Evolutionary conservation across 202 grass and related monocot species (phyloP).

Genomic region (Carex sylvatica): DNA sequence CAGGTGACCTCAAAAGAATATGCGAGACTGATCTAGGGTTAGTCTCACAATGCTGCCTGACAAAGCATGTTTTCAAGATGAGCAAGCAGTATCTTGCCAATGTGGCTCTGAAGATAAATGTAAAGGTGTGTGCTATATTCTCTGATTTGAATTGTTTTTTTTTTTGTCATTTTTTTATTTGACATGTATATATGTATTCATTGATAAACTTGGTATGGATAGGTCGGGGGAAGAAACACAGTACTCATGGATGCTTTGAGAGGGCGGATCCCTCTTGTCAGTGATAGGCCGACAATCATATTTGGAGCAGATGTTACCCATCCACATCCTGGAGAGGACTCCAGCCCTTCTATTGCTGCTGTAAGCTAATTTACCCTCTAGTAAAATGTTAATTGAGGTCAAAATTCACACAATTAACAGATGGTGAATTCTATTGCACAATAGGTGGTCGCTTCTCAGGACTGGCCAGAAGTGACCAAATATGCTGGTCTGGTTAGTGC

Average conservation of each 20-base stretch:
- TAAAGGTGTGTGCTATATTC: slow-evolving; percentile 54
- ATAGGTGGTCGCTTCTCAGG: slow-evolving; percentile 98
- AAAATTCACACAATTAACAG: background rate
- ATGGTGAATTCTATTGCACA: slow-evolving; percentile 13
- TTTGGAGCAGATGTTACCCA: slow-evolving; percentile 99
- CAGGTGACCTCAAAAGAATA: slow-evolving; percentile 96
- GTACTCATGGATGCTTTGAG: slow-evolving; percentile 94
- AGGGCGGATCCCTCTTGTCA: slow-evolving; percentile 81
- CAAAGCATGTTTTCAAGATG: slow-evolving; percentile 99
- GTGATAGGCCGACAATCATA: slow-evolving; percentile 95
- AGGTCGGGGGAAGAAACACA: slow-evolving; percentile 98
- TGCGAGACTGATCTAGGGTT: slow-evolving; percentile 97
- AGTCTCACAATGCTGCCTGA: slow-evolving; percentile 95
- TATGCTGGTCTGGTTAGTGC: slow-evolving; percentile 96
- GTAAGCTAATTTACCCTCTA: slow-evolving; percentile 43
- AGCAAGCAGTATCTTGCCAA: slow-evolving; percentile 98
- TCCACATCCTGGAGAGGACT: slow-evolving; percentile 98
- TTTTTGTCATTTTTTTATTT: background rate
- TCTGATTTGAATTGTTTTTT: slow-evolving; percentile 1
- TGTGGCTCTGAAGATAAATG: slow-evolving; percentile 97
- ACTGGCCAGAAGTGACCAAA: slow-evolving; percentile 98
- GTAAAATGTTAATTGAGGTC: background rate
- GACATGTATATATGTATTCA: background rate
- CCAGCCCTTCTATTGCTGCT: slow-evolving; percentile 96
- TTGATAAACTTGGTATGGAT: slow-evolving; percentile 16